Percentiles rank a stretch among this genome's conserved stretches.
These are phyloP conservation scores for Circinella umbellata DNA, from an alignment of 371 early-diverging fungal species.

Conservation along the genomic window DNA sequence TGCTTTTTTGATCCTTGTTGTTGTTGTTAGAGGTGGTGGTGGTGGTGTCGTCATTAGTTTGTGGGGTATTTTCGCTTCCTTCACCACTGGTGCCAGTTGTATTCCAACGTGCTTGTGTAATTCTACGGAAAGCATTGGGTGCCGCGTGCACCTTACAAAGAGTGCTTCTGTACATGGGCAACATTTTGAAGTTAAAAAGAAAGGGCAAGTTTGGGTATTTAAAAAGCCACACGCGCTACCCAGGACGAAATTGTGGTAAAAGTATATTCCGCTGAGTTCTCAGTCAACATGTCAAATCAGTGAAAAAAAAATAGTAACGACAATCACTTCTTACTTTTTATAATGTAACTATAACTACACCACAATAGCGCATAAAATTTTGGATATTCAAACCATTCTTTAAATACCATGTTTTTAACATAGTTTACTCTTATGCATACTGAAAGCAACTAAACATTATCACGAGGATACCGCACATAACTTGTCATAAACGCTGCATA, in stretches of 20 bases:
- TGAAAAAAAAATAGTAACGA: too few relatives aligned
- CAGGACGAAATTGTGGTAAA: not conserved
- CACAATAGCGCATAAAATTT: too few relatives aligned
- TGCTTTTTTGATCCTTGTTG: not conserved
- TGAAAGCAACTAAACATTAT: too few relatives aligned
- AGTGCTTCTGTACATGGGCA: constrained; percentile 1
- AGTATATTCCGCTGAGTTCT: too few relatives aligned
- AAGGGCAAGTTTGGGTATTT: not conserved
- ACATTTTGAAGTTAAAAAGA: not conserved
- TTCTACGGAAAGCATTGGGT: not conserved
- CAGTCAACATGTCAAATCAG: too few relatives aligned
- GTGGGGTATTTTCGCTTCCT: constrained; percentile 3
- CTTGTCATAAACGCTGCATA: too few relatives aligned
- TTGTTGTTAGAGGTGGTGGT: not conserved
- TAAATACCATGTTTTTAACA: too few relatives aligned
- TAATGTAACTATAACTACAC: too few relatives aligned
- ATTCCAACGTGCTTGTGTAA: constrained; percentile 2
- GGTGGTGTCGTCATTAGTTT: not conserved
- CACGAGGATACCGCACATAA: too few relatives aligned
- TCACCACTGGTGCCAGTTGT: not conserved
- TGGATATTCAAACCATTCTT: too few relatives aligned
- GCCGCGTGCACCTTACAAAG: constrained; percentile 2
- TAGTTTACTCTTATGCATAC: too few relatives aligned
- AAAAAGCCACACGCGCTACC: not conserved
- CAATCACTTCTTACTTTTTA: too few relatives aligned